A percentile compares a stretch with the other conserved stretches of the same genome.
Evolutionary conservation across 1,139 yeast species (phyloP).

Genomic region (Pichia kudriavzevii): DNA sequence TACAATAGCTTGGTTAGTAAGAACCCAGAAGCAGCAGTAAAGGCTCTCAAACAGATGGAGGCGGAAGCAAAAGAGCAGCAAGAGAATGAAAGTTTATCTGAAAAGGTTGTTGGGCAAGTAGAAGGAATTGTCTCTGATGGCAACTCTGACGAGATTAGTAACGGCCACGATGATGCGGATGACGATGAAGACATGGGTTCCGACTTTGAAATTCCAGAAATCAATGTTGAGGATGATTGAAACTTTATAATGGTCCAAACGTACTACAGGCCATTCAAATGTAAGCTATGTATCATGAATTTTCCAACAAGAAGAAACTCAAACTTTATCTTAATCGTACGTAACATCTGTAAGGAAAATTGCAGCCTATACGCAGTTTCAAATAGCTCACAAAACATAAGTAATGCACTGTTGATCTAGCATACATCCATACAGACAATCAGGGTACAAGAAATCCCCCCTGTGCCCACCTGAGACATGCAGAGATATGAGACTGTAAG

Average conservation of each 20-base stretch:
- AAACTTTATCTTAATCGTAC: too few species aligned
- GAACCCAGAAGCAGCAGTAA: slow-evolving; percentile 5
- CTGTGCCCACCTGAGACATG: slow-evolving; percentile 13
- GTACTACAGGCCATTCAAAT: too few species aligned
- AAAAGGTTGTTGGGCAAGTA: slow-evolving; percentile 1
- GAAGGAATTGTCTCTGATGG: too few species aligned
- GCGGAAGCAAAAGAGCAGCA: slow-evolving; percentile 6
- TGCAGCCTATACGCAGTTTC: too few species aligned
- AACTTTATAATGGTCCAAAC: too few species aligned
- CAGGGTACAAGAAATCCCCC: background rate
- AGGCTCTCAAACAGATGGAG: slow-evolving; percentile 7
- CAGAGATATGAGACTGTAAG: too few species aligned
- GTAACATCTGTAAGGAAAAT: too few species aligned
- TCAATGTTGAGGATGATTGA: slow-evolving; percentile 25
- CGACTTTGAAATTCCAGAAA: slow-evolving; percentile 30
- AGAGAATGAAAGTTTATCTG: background rate
- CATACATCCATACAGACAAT: slow-evolving; percentile 1
- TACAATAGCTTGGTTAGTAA: slow-evolving; percentile 15
- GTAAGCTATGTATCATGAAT: too few species aligned
- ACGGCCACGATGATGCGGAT: slow-evolving; percentile 1
- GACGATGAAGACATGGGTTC: slow-evolving; percentile 24
- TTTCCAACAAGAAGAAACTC: too few species aligned
- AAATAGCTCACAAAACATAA: too few species aligned
- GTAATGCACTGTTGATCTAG: background rate
- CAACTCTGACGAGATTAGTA: too few species aligned